Percentiles rank a stretch among this genome's conserved stretches.
These are phyloP conservation scores for Pichia thaimueangensis DNA, from an alignment of 805 yeast genomes.

Conservation along the genomic window DNA sequence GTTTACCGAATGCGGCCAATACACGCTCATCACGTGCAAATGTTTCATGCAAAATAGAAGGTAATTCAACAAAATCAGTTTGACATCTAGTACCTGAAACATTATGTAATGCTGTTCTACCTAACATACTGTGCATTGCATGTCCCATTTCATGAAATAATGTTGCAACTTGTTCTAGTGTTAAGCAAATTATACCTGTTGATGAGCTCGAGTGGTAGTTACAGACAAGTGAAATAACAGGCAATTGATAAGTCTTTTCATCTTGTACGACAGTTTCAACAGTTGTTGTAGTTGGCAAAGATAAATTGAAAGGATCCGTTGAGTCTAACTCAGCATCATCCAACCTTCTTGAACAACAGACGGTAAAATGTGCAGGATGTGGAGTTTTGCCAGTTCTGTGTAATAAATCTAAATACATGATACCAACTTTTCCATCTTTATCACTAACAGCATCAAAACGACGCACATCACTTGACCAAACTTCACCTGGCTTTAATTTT, in stretches of 20 bases:
- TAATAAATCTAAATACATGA: slow-evolving; percentile 83
- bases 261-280: slow-evolving; percentile 30
- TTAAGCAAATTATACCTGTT: slow-evolving; percentile 42
- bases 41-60: slow-evolving; percentile 93
- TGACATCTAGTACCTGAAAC: slow-evolving; percentile 93
- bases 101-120: slow-evolving; percentile 83
- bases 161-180: slow-evolving; percentile 81
- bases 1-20: slow-evolving; percentile 63
- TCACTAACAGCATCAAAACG: slow-evolving; percentile 71
- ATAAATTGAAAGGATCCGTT: slow-evolving; percentile 32
- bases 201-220: slow-evolving; percentile 49
- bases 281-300: slow-evolving; percentile 28
- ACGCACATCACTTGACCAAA: slow-evolving; percentile 84
- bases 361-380: slow-evolving; percentile 92
- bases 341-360: slow-evolving; percentile 84
- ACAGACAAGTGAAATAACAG: slow-evolving; percentile 85
- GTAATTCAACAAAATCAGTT: slow-evolving; percentile 94
- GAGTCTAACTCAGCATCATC: slow-evolving; percentile 45
- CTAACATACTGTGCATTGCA: slow-evolving; percentile 96
- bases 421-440: slow-evolving; percentile 59
- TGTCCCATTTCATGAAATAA: slow-evolving; percentile 98
- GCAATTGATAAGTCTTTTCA: slow-evolving; percentile 63
- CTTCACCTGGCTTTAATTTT: slow-evolving; percentile 60
- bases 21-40: slow-evolving; percentile 82
- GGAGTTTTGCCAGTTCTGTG: slow-evolving; percentile 69